These are phyloP conservation scores for Penicillium sp. DNA, from an alignment of 2,329 filamentous ascomycete genomes.

Conservation along the genomic window DNA sequence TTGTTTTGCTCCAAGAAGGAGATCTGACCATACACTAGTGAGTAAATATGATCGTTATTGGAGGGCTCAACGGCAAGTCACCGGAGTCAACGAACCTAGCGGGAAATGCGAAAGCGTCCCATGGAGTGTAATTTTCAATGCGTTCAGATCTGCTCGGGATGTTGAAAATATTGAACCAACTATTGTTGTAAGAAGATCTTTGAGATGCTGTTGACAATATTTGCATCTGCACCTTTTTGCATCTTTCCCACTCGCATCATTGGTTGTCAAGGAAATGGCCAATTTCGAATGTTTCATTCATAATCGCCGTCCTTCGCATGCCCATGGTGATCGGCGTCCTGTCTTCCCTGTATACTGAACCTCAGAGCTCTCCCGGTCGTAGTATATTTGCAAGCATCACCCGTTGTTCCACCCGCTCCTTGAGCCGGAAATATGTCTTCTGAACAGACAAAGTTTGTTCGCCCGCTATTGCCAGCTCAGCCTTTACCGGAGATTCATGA, in stretches of 20 bases:
- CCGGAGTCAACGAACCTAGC: too few relatives aligned
- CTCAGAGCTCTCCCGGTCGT: background rate
- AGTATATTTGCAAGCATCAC: background rate
- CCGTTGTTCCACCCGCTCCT: background rate
- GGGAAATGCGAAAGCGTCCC: background rate
- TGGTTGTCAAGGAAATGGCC: background rate
- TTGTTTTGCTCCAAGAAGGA: too few relatives aligned
- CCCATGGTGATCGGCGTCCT: background rate
- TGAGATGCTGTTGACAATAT: background rate
- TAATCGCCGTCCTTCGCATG: background rate
- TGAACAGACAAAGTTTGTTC: too few relatives aligned
- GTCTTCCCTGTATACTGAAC: background rate
- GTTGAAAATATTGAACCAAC: background rate
- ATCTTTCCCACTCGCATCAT: background rate
- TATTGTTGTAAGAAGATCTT: too few relatives aligned
- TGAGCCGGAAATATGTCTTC: too few relatives aligned
- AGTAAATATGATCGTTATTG: too few relatives aligned
- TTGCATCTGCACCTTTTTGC: background rate
- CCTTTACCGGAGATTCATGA: too few relatives aligned
- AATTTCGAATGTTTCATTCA: background rate
- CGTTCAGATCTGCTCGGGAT: background rate
- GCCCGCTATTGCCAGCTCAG: too few relatives aligned
- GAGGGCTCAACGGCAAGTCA: too few relatives aligned
- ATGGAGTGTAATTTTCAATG: background rate
- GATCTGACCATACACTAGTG: too few relatives aligned